Conservation (phyloP, 768 basidiomycete species). For the Leucogyrophana mollusca region DNA sequence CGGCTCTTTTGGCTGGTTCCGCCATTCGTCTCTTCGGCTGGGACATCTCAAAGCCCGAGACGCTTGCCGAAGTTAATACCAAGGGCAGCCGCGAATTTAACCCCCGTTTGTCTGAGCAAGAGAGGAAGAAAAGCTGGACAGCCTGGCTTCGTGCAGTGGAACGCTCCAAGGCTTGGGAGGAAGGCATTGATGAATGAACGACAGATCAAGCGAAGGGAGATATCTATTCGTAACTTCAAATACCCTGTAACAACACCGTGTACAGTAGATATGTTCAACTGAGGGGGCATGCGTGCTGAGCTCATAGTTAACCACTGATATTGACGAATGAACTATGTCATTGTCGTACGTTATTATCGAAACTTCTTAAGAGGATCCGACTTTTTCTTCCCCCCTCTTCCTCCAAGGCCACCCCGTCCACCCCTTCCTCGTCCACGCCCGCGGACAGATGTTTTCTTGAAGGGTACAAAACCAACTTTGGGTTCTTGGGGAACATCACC, state of each 20-base stretch:
- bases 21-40: conserved; percentile 89
- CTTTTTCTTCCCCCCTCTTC: conserved; percentile 62
- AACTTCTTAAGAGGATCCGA: conserved; percentile 84
- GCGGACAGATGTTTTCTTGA: conserved; percentile 53
- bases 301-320: too few species aligned
- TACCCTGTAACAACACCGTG: too few species aligned
- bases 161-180: conserved; percentile 81
- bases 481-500: conserved; percentile 16
- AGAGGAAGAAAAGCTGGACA: conserved; percentile 64
- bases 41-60: conserved; percentile 83
- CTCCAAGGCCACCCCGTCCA: conserved; percentile 31
- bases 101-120: conserved; percentile 50
- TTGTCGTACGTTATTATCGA: conserved; percentile 33
- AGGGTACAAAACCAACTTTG: conserved; percentile 65
- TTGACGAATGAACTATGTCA: too few species aligned
- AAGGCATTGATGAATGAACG: conserved; percentile 36
- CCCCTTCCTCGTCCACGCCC: conserved; percentile 56
- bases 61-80: conserved; percentile 83
- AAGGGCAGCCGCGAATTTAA: conserved; percentile 72
- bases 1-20: conserved; percentile 89
- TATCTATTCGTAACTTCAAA: too few species aligned
- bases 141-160: conserved; percentile 91
- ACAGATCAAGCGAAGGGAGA: too few species aligned
- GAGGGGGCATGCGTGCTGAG: too few species aligned
- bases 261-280: too few species aligned